A percentile compares a stretch with the other conserved stretches of the same genome.
These are phyloP conservation scores for Didymella exigua DNA, from an alignment of 2,329 filamentous ascomycete genomes.

Conservation along the genomic window DNA sequence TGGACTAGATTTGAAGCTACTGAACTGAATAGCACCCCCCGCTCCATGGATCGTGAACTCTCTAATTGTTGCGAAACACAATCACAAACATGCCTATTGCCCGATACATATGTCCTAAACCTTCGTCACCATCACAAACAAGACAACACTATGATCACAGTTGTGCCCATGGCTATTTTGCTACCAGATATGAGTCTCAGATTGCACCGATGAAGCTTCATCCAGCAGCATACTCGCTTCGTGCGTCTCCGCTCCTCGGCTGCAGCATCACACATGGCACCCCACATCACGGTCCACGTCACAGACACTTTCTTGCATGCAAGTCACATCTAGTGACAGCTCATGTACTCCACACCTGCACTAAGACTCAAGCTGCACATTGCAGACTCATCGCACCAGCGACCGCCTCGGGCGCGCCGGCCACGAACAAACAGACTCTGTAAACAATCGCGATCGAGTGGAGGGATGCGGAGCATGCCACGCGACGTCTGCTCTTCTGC, in stretches of 20 bases:
- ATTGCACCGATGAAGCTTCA: not conserved
- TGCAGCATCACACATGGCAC: not conserved
- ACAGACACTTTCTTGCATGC: conserved; percentile 9
- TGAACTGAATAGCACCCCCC: not conserved
- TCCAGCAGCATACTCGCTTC: not conserved
- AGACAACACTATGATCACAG: not conserved
- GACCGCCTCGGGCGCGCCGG: not conserved
- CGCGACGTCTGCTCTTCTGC: no score
- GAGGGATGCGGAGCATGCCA: not conserved
- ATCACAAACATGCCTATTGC: not conserved
- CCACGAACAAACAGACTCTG: not conserved
- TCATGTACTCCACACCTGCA: not conserved
- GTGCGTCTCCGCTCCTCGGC: not conserved
- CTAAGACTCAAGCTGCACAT: no score
- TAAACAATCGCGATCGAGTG: not conserved
- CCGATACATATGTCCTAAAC: no score
- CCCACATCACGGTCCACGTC: conserved; percentile 16
- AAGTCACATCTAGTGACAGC: not conserved
- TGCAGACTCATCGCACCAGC: not conserved
- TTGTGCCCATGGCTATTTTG: not conserved
- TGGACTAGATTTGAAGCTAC: not conserved
- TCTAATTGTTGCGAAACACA: not conserved
- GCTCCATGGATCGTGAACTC: not conserved
- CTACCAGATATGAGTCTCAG: not conserved
- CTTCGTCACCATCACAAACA: not conserved